Base-by-base conservation (phyloP, 1,284 basidiomycete genomes). In the Microbotryum scabiosae region DNA sequence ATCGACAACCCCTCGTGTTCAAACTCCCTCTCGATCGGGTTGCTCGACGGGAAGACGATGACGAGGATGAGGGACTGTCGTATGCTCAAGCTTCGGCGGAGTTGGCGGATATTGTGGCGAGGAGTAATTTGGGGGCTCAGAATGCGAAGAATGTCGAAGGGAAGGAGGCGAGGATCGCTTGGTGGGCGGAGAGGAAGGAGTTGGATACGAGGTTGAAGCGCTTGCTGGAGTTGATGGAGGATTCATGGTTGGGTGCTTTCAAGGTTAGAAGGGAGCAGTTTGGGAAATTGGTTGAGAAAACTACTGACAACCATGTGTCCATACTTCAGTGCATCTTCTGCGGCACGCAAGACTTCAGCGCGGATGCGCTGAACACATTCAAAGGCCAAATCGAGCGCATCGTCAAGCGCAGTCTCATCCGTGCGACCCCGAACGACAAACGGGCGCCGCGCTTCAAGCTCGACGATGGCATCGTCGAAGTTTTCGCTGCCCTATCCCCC, bases 211-310 rank as follows among this genome's bases (percentile, higher is more conserved):
- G 90, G 30, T 74, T 99, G 72, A 79, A 83, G 54, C 82, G 84
- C 43, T 77, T 99, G 10, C 76, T 97, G 30, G 83, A 84, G 64
- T 88, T 85, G 64, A 85, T 99, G 44, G 94, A 98, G 73, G 90
- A 88, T 70, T 90, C 87, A 70, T 98, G 96, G 96, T 79, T 99
- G 4, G 94, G 96, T 2, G 91, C 87, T 25, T 97, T 97, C 82
- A 97, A 97, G 82, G 91, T 90, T 54, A 44, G 78, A 72, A 3
- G 5, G 41, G n/a, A 5, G 21, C 62, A 36, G 18, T 23, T 4
- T 9, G 26, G 49, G 59, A 43, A 14, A 41, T n/a, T 23, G 23
- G 28, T 61, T 87, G 88, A 86, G 87, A 0, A 85, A 90, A 5
- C 51, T 48, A 46, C 21, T 25, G 43, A 23, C 21, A 5, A 12